Base-by-base conservation (phyloP, 805 yeast genomes). In the Isabelozyma gotoi region DNA sequence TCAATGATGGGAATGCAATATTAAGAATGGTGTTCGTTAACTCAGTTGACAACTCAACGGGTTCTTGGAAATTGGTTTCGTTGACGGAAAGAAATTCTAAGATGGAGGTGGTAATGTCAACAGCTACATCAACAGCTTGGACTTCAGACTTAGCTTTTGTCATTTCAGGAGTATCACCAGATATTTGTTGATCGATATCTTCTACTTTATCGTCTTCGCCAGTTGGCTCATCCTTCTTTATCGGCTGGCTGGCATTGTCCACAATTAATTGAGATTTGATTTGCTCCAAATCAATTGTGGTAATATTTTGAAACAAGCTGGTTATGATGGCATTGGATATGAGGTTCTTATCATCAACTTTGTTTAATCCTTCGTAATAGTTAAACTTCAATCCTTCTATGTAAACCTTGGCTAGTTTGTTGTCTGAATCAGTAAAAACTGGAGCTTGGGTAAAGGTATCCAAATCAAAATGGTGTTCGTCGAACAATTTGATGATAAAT, bases 21-120 rank as follows among this genome's bases (percentile, higher is more conserved):
- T 48, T 43, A 31, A 66, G 43, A 16, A 68, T 47, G 5, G 59
- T 45, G 5, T 48, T 42, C 1, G 47, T 34, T 17, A 65, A 45
- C 7, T 51, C 57, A 7, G 44, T 38, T 14, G 52, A 39, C 36
- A 70, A 52, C 12, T 45, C 21, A 15, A 59, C 50, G 2, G 65
- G 62, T 6, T 49, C 54, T 10, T 50, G 48, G 11, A 45, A 38
- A n/a, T 66, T 46, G 6, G 46, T 42, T 19, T 63, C 67, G 41
- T 55, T 57, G n/a, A 63, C 46, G 8, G 74, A 62, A 19, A 70
- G 56, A 43, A 65, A 75, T 60, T 90, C 97, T 52, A 85, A 76
- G 5, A 83, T 70, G 1, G 91, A 85, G 1, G 97, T 81, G 18
- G 88, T 69, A 24, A 92, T 61, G 60, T 92, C 98, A 17, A 91